Percentiles rank a stretch among this genome's conserved stretches.
These are phyloP conservation scores for Coemansia aciculifera DNA, from an alignment of 192 early-diverging fungal genomes.

Conservation along the genomic window DNA sequence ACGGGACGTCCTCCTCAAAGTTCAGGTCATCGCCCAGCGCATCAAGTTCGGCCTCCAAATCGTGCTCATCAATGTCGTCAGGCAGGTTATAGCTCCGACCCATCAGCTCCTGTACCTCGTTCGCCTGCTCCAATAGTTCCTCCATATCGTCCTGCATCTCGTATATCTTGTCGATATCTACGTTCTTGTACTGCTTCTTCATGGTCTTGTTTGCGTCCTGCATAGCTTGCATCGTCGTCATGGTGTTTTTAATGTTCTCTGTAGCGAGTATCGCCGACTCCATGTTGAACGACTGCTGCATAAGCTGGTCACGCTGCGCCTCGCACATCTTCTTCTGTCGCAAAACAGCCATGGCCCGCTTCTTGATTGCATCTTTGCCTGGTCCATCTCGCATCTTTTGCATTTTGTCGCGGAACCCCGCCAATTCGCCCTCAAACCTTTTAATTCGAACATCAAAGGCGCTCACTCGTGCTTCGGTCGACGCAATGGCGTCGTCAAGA, in stretches of 20 bases:
- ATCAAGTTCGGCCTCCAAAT: conserved; percentile 97
- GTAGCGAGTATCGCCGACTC: conserved; percentile 90
- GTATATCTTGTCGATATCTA: conserved; percentile 92
- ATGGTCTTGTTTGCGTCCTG: conserved; percentile 90
- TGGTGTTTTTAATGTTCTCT: conserved; percentile 96
- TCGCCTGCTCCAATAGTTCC: conserved; percentile 94
- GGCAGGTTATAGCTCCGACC: conserved; percentile 90
- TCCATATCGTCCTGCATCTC: conserved; percentile 98
- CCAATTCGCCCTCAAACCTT: conserved; percentile 90
- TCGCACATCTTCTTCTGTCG: conserved; percentile 96
- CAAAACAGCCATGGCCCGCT: conserved; percentile 84
- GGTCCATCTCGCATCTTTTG: conserved; percentile 88
- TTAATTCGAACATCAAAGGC: conserved; percentile 92
- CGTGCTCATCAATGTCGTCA: conserved; percentile 95
- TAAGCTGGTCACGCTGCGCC: conserved; percentile 88
- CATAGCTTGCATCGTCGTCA: conserved; percentile 97
- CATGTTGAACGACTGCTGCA: conserved; percentile 99
- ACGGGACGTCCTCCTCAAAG: conserved; percentile 57
- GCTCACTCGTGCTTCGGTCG: conserved; percentile 82
- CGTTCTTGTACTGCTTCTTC: conserved; percentile 94
- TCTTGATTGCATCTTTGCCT: conserved; percentile 88
- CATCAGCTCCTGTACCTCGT: conserved; percentile 95
- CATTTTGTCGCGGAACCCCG: conserved; percentile 92
- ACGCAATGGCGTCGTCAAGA: conserved; percentile 80
- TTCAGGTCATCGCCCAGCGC: conserved; percentile 90